These are phyloP conservation scores for Castanea mollissima DNA, from an alignment of 306 rosid genomes.

Conservation along the genomic window DNA sequence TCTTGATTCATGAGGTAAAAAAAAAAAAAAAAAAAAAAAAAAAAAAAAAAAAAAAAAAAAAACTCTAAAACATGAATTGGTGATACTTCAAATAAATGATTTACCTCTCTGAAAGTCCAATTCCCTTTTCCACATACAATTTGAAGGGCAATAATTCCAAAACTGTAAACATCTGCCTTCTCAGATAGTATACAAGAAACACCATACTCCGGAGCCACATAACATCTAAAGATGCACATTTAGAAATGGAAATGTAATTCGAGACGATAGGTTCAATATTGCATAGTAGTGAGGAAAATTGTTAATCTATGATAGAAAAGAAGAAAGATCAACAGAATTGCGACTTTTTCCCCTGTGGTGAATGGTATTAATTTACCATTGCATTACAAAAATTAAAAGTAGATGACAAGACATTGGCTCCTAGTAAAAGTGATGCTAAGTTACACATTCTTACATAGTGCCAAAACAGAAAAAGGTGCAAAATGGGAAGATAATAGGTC, in stretches of 20 bases:
- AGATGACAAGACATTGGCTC: too few species aligned
- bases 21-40: neutral
- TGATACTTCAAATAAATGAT: neutral
- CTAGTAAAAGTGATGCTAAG: neutral
- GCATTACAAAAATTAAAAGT: neutral
- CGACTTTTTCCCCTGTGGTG: neutral
- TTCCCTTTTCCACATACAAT: slow-evolving; percentile 51
- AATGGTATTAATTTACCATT: neutral
- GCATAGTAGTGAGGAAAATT: neutral
- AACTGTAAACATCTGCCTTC: slow-evolving; percentile 73
- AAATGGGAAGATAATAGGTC: neutral
- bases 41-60: neutral
- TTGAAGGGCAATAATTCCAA: slow-evolving; percentile 59
- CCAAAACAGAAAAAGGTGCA: too few species aligned
- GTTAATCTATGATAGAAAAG: neutral
- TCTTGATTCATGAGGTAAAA: too few species aligned
- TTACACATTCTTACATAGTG: neutral
- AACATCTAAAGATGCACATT: slow-evolving; percentile 40
- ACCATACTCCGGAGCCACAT: slow-evolving; percentile 71
- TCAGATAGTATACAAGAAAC: slow-evolving; percentile 49
- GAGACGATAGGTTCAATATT: neutral
- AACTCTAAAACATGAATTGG: neutral
- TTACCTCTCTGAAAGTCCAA: slow-evolving; percentile 30
- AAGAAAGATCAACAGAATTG: neutral
- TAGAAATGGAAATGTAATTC: neutral